Base-by-base conservation (phyloP, 2,329 filamentous ascomycete species). In the Tolypocladium ovalisporum region DNA sequence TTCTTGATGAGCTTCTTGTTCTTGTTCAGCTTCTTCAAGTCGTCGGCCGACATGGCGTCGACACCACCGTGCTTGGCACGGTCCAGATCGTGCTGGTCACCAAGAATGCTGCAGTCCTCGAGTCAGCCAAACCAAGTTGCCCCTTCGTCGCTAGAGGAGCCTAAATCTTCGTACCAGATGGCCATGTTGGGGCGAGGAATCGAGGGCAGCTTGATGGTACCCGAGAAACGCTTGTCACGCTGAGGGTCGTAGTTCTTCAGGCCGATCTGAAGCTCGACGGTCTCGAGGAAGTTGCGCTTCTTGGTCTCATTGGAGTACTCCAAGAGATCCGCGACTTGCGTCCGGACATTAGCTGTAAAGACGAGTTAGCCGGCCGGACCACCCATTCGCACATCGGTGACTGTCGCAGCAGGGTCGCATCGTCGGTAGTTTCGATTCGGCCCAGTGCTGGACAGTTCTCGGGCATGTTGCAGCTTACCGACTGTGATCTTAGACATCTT, bases 1-100 rank as follows among this genome's bases (percentile, higher is more conserved):
- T 99, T 99, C 91, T 99, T 99, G 88, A 99, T 97, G 73, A 97
- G 88, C 89, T 99, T 99, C 90, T 99, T 97, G 90, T 99, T 99
- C 90, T 99, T 99, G 89, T 99, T 99, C 69, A 99, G 90, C 89
- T 99, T 99, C 90, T 99, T 99, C 81, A 99, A 82, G 80, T 99
- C 94, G 73, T 99, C 94, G 67, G 90, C 80, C 73, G 90, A 96
- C 94, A 97, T 97, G 81, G 93, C 91, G 75, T 99, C 94, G 69
- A 97, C 86, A 77, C 91, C 93, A 73, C 91, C 89, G 85, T 99
- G 94, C 88, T 99, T 99, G 75, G 94, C 93, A 85, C 94, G 92
- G 78, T 99, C 94, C 75, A 99, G 95, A 85, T 99, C 94, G 85
- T 97, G 93, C 87, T 84, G 82, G 78, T 85, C 82, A 81, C 82